These are phyloP conservation scores for Botrytis porri DNA, from an alignment of 2,329 filamentous ascomycete genomes.

Conservation along the genomic window DNA sequence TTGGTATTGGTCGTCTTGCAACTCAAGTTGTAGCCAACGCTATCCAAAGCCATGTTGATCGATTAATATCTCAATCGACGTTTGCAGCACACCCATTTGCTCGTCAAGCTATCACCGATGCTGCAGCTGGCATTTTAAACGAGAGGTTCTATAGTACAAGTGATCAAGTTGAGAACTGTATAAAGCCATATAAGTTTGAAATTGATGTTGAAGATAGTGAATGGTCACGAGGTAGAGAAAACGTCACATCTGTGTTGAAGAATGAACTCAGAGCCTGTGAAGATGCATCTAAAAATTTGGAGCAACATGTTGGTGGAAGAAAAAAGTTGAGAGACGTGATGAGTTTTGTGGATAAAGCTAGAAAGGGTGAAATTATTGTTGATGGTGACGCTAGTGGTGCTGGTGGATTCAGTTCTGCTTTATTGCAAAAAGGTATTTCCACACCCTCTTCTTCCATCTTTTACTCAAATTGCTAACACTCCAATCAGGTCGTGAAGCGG, in stretches of 20 bases:
- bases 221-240: slow-evolving; percentile 82
- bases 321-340: slow-evolving; percentile 89
- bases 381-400: slow-evolving; percentile 84
- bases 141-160: slow-evolving; percentile 96
- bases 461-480: slow-evolving; percentile 1
- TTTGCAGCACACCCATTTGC: slow-evolving; percentile 91
- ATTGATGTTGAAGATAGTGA: slow-evolving; percentile 92
- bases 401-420: slow-evolving; percentile 85
- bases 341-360: slow-evolving; percentile 82
- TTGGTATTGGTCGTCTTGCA: slow-evolving; percentile 88
- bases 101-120: slow-evolving; percentile 86
- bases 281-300: slow-evolving; percentile 69
- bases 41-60: slow-evolving; percentile 81
- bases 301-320: slow-evolving; percentile 73
- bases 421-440: slow-evolving; percentile 73
- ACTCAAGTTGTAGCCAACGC: slow-evolving; percentile 87
- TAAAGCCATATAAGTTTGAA: slow-evolving; percentile 98
- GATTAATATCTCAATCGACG: slow-evolving; percentile 73
- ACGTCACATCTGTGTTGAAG: slow-evolving; percentile 77
- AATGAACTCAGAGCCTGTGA: slow-evolving; percentile 85
- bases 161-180: slow-evolving; percentile 97
- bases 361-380: slow-evolving; percentile 78
- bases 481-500: slow-evolving; percentile 74
- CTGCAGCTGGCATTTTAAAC: slow-evolving; percentile 83
- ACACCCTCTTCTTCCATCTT: slow-evolving; percentile 23